Evolutionary conservation across 306 rosid species (phyloP).

Genomic region (Dryas drummondii): DNA sequence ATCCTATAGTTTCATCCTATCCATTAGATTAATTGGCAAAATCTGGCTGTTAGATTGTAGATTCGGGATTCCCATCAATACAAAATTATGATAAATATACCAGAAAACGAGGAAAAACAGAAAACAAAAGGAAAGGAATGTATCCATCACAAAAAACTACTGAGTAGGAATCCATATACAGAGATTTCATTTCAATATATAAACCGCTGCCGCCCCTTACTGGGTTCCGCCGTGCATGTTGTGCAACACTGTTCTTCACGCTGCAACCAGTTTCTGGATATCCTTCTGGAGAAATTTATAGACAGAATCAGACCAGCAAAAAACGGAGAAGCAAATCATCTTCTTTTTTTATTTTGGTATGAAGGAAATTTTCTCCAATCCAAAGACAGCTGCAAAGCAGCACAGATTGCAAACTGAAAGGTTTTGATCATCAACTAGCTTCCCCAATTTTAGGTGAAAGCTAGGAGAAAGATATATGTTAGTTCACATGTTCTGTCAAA

Average conservation of each 20-base stretch:
- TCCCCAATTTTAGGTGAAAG: neutral
- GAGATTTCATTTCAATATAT: constrained; percentile 15
- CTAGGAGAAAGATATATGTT: neutral
- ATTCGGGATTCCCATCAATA: neutral
- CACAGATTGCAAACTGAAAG: neutral
- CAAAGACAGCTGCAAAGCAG: neutral
- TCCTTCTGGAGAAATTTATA: constrained; percentile 62
- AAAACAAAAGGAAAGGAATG: neutral
- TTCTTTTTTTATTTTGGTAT: neutral
- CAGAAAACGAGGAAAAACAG: neutral
- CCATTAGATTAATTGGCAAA: neutral
- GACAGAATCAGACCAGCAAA: constrained; percentile 10
- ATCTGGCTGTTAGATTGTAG: neutral
- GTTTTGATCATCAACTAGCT: neutral
- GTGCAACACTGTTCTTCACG: constrained; percentile 36
- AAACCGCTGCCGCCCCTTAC: constrained; percentile 8
- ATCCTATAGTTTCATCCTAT: no score
- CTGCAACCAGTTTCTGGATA: constrained; percentile 79
- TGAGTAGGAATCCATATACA: neutral
- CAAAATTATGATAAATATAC: neutral
- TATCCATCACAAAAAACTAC: neutral
- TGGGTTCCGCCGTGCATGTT: constrained; percentile 7
- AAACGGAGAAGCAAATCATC: neutral
- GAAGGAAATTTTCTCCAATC: neutral
- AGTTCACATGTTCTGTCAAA: neutral